Evolutionary conservation across 2,329 filamentous ascomycete species (phyloP), one percentile per base, ranked within the genome.

Genomic region (Cryphonectria japonica): DNA sequence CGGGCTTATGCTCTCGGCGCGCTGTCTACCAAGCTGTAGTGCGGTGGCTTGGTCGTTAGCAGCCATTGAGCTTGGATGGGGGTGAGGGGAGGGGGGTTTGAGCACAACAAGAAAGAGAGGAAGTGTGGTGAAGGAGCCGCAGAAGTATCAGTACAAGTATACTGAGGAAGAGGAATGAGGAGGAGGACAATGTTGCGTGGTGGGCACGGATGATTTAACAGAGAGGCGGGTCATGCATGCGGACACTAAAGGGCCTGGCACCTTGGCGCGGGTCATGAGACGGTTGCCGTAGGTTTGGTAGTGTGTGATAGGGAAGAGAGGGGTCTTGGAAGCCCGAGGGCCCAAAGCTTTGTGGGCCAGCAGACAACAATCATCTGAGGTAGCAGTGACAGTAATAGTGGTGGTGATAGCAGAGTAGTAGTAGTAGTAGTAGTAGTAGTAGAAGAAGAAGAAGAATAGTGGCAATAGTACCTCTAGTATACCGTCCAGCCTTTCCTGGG

Each of bases 401-500:
- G 16, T n/a, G 19, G 13, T 29, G 32, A 37, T 26, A 19, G 46
- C 2, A 52, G 26, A 9, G 46, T 22, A 46, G 22, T 34, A 37
- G 11, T 11, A 39, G 34, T 26, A 62, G 19, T 6, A 39, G 34
- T 7, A 37, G 29, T 16, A 32, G n/a, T 11, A 34, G 61, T 3
- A 43, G 16, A 4, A 52, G n/a, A 26, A 60, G 26, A 26, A 26
- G 34, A 34, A 34, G 3, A 6, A 61, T 7, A 32, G 37, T 39
- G 26, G 37, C 54, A 67, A 57, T 61, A 76, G 76, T 67, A 80
- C 79, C 77, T 80, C 75, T 26, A 81, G 75, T 61, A 81, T 81
- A 14, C 75, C 75, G 68, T 78, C 74, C 60, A 81, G 75, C 14
- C 79, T 76, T 39, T 79, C 77, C 67, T 78, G 76, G 8, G 78